Evolutionary conservation across 768 basidiomycete genomes (phyloP).

Genomic region (Gymnopilus dilepis): DNA sequence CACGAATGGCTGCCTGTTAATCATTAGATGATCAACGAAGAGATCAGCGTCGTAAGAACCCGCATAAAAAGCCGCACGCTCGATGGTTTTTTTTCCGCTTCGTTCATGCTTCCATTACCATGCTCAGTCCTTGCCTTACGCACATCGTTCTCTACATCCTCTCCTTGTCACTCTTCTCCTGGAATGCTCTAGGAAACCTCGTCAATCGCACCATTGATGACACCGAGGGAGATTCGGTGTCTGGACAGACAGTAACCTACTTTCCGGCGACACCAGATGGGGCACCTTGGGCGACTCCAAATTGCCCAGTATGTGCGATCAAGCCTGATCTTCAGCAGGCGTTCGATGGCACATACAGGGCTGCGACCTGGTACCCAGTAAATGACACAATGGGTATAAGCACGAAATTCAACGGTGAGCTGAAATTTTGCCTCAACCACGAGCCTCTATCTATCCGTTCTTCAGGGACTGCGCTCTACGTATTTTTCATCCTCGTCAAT

Average conservation of each 20-base stretch:
- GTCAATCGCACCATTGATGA: slow-evolving; percentile 44
- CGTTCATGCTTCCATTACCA: too few species aligned
- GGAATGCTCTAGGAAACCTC: slow-evolving; percentile 12
- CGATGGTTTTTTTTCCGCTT: too few species aligned
- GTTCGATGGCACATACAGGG: slow-evolving; percentile 36
- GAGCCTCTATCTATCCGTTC: too few species aligned
- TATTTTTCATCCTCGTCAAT: slow-evolving; percentile 46
- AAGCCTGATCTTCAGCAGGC: slow-evolving; percentile 25
- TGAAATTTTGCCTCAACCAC: not conserved
- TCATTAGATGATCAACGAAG: too few species aligned
- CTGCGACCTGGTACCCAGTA: slow-evolving; percentile 36
- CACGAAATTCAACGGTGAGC: slow-evolving; percentile 33
- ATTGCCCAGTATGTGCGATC: slow-evolving; percentile 31
- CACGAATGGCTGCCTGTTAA: too few species aligned
- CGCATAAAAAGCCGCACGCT: too few species aligned
- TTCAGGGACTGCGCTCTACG: slow-evolving; percentile 43
- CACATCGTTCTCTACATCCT: too few species aligned
- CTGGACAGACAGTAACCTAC: slow-evolving; percentile 30
- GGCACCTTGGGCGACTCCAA: slow-evolving; percentile 34
- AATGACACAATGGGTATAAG: slow-evolving; percentile 28
- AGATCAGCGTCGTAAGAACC: too few species aligned
- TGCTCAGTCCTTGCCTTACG: too few species aligned
- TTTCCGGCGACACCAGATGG: slow-evolving; percentile 21
- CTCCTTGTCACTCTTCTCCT: not conserved
- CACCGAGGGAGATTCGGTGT: slow-evolving; percentile 35